Evolutionary conservation across 441 rosid genomes (phyloP).

Genomic region (Jatropha multifida): DNA sequence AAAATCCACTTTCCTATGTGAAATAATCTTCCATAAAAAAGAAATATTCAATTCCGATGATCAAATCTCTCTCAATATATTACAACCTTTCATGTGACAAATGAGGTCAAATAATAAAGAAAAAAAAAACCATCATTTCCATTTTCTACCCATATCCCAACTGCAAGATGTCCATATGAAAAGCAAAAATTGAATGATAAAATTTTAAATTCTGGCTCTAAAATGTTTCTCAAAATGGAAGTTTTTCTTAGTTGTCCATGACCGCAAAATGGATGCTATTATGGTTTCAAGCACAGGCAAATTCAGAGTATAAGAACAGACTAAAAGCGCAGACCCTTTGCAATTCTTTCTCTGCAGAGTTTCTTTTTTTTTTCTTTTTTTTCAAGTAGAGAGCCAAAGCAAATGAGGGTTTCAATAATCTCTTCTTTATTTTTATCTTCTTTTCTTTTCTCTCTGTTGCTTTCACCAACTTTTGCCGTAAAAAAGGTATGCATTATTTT

Average conservation of each 20-base stretch:
- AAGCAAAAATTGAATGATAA: neutral
- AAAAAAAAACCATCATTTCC: neutral
- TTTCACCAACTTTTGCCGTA: constrained; percentile 43
- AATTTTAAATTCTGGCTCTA: neutral
- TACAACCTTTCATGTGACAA: neutral
- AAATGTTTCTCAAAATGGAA: neutral
- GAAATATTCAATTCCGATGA: too few species aligned
- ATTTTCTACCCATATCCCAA: constrained; percentile 4
- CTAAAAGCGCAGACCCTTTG: constrained; percentile 26
- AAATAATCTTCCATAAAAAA: too few species aligned
- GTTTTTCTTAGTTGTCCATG: neutral
- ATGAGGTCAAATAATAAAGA: neutral
- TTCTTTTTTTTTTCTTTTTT: neutral
- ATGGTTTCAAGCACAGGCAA: constrained; percentile 15
- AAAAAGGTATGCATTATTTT: constrained; percentile 40
- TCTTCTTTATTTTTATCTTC: constrained; percentile 27
- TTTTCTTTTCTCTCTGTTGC: constrained; percentile 38
- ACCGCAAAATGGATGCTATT: neutral
- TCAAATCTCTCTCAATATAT: too few species aligned
- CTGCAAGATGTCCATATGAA: neutral
- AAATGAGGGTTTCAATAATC: constrained; percentile 34
- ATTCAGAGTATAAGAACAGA: constrained; percentile 30
- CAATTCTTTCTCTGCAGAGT: neutral
- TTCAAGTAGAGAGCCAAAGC: constrained; percentile 3
- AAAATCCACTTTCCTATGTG: too few species aligned